Conservation (phyloP, 768 basidiomycete genomes). For the Kwoniella pini region DNA sequence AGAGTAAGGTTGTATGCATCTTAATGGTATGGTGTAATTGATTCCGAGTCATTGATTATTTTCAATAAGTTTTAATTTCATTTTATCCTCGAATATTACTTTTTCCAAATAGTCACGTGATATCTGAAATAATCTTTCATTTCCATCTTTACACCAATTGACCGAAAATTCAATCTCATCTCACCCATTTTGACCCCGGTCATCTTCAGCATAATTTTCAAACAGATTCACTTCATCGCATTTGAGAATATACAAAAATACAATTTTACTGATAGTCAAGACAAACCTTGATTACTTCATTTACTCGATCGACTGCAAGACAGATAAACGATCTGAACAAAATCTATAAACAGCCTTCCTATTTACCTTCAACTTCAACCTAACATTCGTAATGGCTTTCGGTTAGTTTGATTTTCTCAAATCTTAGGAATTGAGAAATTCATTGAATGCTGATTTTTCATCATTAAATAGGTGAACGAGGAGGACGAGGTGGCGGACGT, state of each 20-base stretch:
- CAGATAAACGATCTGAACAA: conserved; percentile 2
- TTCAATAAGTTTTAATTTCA: neutral
- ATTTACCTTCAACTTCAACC: conserved; percentile 11
- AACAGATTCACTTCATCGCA: no score
- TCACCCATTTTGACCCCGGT: neutral
- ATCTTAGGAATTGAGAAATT: no score
- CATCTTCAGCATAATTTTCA: neutral
- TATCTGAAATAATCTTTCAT: neutral
- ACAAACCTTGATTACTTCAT: neutral
- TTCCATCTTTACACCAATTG: neutral
- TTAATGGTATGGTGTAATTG: neutral
- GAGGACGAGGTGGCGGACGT: conserved; percentile 42
- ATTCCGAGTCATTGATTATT: conserved; percentile 3
- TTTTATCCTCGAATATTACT: conserved; percentile 7
- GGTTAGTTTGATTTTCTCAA: conserved; percentile 25
- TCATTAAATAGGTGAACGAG: conserved; percentile 24
- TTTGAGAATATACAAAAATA: no score
- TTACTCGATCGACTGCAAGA: conserved; percentile 10
- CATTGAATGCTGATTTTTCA: neutral
- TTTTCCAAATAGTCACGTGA: neutral
- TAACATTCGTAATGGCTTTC: conserved; percentile 46
- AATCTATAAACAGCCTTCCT: neutral
- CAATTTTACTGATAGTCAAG: no score
- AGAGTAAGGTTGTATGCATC: no score
- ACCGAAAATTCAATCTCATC: conserved; percentile 5